These are phyloP conservation scores for Mycena floridula DNA, from an alignment of 768 basidiomycete species.

Conservation along the genomic window DNA sequence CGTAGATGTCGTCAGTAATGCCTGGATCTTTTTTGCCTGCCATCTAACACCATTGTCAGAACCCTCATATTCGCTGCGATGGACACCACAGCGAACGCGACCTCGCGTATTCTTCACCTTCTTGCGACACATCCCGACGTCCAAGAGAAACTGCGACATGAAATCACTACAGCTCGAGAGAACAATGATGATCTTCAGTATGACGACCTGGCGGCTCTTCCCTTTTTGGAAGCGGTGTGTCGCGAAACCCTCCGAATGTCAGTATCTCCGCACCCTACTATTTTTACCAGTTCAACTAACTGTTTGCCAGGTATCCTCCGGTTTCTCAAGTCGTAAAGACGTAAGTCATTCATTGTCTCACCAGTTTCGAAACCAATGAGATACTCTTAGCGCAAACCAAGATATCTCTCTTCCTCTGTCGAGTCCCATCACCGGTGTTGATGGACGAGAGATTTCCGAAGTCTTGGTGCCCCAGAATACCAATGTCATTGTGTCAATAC, in stretches of 20 bases:
- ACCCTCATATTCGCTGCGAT: slow-evolving; percentile 32
- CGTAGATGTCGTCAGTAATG: slow-evolving; percentile 5
- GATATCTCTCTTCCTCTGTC: slow-evolving; percentile 37
- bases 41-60: slow-evolving; percentile 4
- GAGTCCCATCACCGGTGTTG: slow-evolving; percentile 25
- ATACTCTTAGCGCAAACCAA: slow-evolving; percentile 22
- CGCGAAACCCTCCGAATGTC: slow-evolving; percentile 35
- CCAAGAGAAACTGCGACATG: slow-evolving; percentile 28
- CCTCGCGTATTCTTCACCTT: slow-evolving; percentile 29
- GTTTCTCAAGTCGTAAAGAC: slow-evolving; percentile 10
- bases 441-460: slow-evolving; percentile 30
- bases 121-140: slow-evolving; percentile 22
- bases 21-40: background rate
- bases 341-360: slow-evolving; percentile 9
- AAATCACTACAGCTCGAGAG: slow-evolving; percentile 21
- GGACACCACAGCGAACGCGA: slow-evolving; percentile 38
- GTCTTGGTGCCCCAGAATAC: slow-evolving; percentile 34
- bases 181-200: slow-evolving; percentile 24
- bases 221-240: slow-evolving; percentile 30
- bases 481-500: slow-evolving; percentile 28
- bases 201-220: slow-evolving; percentile 29
- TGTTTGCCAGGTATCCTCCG: slow-evolving; percentile 12
- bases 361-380: background rate
- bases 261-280: slow-evolving; percentile 4
- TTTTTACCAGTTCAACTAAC: background rate